A percentile compares a stretch with the other conserved stretches of the same genome.
Conservation (phyloP, 2,329 filamentous ascomycete species). For the Emmonsiellopsis sp. region DNA sequence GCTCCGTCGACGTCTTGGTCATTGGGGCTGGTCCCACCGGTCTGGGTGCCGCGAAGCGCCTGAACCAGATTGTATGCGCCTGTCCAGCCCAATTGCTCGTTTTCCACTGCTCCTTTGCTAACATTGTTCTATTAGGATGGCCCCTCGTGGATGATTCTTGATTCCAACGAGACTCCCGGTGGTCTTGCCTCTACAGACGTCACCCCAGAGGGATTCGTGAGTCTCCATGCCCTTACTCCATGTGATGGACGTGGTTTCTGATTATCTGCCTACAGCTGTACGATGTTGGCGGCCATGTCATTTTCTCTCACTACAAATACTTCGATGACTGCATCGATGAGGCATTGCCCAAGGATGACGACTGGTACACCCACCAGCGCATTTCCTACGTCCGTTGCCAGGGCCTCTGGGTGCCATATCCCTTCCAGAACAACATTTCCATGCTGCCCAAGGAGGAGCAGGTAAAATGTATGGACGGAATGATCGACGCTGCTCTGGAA, state of each 20-base stretch:
- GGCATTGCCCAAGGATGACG: slow-evolving; percentile 82
- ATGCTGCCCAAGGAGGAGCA: slow-evolving; percentile 97
- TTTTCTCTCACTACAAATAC: slow-evolving; percentile 99
- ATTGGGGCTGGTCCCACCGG: slow-evolving; percentile 97
- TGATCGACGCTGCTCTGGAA: slow-evolving; percentile 89
- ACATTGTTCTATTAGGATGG: slow-evolving; percentile 53
- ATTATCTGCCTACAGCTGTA: slow-evolving; percentile 59
- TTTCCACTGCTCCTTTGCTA: neutral
- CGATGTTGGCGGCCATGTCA: slow-evolving; percentile 96
- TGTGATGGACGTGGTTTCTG: slow-evolving; percentile 9
- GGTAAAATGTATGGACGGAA: slow-evolving; percentile 83
- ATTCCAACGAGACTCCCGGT: slow-evolving; percentile 83
- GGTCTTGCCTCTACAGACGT: slow-evolving; percentile 93
- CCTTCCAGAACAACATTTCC: slow-evolving; percentile 99
- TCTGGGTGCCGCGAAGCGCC: slow-evolving; percentile 92
- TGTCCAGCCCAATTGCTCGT: neutral
- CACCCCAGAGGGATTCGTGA: slow-evolving; percentile 92
- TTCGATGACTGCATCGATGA: slow-evolving; percentile 98
- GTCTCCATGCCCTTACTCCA: slow-evolving; percentile 35
- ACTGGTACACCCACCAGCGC: slow-evolving; percentile 97
- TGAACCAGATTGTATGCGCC: slow-evolving; percentile 81
- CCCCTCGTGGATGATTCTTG: slow-evolving; percentile 92
- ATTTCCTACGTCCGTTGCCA: slow-evolving; percentile 99
- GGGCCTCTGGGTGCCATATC: slow-evolving; percentile 93
- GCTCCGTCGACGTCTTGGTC: slow-evolving; percentile 91